Evolutionary conservation across 2,329 filamentous ascomycete species (phyloP).

Genomic region (Pseudofabraea citricarpa): DNA sequence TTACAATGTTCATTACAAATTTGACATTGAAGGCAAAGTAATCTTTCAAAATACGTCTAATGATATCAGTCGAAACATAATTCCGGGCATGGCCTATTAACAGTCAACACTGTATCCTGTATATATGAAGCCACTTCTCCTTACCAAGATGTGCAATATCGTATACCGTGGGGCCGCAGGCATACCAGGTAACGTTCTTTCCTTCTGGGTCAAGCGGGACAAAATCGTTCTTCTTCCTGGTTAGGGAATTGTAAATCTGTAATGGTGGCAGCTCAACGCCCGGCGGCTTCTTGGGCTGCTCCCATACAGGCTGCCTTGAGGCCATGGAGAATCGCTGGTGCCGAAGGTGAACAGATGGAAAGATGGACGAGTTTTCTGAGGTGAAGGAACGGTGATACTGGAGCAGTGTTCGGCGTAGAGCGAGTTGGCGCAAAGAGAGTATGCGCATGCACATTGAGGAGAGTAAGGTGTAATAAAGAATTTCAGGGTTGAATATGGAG

Average conservation of each 20-base stretch:
- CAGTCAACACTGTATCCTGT: neutral
- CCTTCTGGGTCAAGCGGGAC: slow-evolving; percentile 49
- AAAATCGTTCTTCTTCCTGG: slow-evolving; percentile 56
- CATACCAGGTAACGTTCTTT: slow-evolving; percentile 55
- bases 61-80: slow-evolving; percentile 69
- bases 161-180: slow-evolving; percentile 67
- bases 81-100: slow-evolving; percentile 62
- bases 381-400: neutral
- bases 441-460: slow-evolving; percentile 1
- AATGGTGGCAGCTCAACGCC: slow-evolving; percentile 27
- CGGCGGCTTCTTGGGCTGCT: slow-evolving; percentile 3
- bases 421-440: slow-evolving; percentile 4
- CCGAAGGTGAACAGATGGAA: neutral
- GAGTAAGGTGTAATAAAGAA: neutral
- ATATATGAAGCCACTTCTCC: slow-evolving; percentile 2
- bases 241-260: slow-evolving; percentile 61
- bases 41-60: slow-evolving; percentile 60
- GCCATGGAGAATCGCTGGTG: slow-evolving; percentile 1
- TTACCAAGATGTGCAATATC: slow-evolving; percentile 54
- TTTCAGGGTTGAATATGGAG: neutral
- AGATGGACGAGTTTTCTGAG: neutral
- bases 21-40: slow-evolving; percentile 65
- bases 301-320: slow-evolving; percentile 5
- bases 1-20: slow-evolving; percentile 59
- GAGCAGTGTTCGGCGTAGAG: slow-evolving; percentile 3